These are phyloP conservation scores for Kodamaea nitidulidarum DNA, from an alignment of 805 yeast species.

Conservation along the genomic window DNA sequence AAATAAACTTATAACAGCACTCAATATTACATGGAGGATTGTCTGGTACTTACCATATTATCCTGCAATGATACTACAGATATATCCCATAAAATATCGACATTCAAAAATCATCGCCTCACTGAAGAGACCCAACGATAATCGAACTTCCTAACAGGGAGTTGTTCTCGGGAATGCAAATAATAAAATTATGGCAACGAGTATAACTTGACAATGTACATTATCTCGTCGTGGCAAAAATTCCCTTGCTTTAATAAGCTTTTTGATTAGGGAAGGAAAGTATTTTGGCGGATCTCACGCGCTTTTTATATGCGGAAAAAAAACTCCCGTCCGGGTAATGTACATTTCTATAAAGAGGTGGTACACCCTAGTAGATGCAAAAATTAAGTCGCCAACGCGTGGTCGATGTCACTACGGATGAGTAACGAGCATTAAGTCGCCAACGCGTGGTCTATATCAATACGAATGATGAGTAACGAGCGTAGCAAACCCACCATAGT, in stretches of 20 bases:
- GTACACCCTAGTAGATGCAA: constrained; percentile 4
- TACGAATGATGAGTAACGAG: constrained; percentile 66
- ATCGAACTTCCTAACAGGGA: constrained; percentile 61
- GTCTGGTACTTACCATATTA: too few relatives aligned
- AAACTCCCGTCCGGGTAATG: constrained; percentile 8
- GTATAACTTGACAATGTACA: constrained; percentile 55
- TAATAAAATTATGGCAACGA: constrained; percentile 56
- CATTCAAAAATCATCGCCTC: constrained; percentile 58
- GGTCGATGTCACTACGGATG: too few relatives aligned
- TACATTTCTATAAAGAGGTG: not conserved
- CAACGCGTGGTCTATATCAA: constrained; percentile 44
- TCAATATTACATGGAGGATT: too few relatives aligned
- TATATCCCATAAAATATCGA: constrained; percentile 45
- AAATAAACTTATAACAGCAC: too few relatives aligned
- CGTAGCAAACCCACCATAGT: constrained; percentile 85
- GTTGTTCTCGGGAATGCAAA: constrained; percentile 50
- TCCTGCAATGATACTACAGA: not conserved
- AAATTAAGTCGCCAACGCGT: too few relatives aligned
- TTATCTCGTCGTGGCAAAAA: constrained; percentile 67
- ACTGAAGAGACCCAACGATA: constrained; percentile 47
- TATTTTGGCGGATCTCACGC: constrained; percentile 5
- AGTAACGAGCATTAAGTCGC: constrained; percentile 1
- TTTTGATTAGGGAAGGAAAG: constrained; percentile 49
- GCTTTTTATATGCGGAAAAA: constrained; percentile 9
- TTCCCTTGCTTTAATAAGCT: constrained; percentile 48